Conservation (phyloP, 148 eudicot species). For the Rhododendron ferrugineum region DNA sequence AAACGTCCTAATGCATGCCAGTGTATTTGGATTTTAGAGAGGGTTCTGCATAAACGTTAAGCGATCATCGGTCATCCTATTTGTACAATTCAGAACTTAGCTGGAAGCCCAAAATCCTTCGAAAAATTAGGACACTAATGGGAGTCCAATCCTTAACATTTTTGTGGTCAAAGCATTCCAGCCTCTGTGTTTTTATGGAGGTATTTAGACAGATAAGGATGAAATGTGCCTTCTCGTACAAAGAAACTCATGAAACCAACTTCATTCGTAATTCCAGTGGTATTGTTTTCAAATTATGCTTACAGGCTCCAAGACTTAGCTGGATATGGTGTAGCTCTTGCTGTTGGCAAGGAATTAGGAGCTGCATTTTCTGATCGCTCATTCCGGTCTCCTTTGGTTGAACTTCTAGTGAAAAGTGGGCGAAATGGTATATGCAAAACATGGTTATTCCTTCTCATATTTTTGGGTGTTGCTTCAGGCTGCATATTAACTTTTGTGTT, state of each 20-base stretch:
- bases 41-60: not conserved
- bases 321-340: conserved; percentile 83
- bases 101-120: not conserved
- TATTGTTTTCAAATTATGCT: conserved; percentile 11
- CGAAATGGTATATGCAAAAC: conserved; percentile 59
- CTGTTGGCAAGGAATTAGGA: conserved; percentile 40
- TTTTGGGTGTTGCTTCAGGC: not conserved
- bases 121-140: not conserved
- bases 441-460: conserved; percentile 1
- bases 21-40: not conserved
- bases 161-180: conserved; percentile 5
- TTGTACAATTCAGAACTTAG: not conserved
- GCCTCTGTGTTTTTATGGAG: not conserved
- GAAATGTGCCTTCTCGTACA: not conserved
- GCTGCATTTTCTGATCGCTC: conserved; percentile 62
- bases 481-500: conserved; percentile 6
- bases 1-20: not conserved
- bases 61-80: not conserved
- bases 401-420: conserved; percentile 66
- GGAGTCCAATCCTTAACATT: not conserved
- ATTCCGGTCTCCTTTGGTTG: conserved; percentile 53
- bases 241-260: not conserved
- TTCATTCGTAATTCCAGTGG: not conserved
- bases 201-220: not conserved
- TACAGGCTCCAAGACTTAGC: conserved; percentile 76